Base-by-base conservation (phyloP, 768 basidiomycete genomes). In the Suillus ampliporus region DNA sequence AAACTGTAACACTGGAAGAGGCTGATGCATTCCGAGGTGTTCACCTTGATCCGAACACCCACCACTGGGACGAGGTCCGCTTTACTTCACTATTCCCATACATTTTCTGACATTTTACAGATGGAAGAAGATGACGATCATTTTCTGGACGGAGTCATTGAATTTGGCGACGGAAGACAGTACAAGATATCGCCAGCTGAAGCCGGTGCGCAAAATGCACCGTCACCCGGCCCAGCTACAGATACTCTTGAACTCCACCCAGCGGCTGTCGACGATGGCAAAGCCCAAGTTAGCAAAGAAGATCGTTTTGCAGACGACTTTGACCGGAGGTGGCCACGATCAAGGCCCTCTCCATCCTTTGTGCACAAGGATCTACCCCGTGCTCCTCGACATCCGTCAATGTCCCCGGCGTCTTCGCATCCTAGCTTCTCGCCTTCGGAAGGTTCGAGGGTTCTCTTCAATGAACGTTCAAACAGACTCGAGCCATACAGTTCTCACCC, bases 31-130 rank as follows among this genome's bases (percentile, higher is more conserved):
- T 99, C 77, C 86, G 95, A 43, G 96, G 96, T 0, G 89, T 94
- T 1, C 95, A 99, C 75, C 79, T 98, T 52, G 90, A 97, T 76
- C 93, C 95, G 54, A 96, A 96, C 69, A 88, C 92, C 4, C 92
- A 95, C 72, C 95, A 98, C 72, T 99, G 97, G 97, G 97, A 98
- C 68, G 95, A 97, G 84, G 96, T 98, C 65, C 64, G 91, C 77
- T 44, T 40, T 52, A 64, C 68, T 64, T 58, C 60, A 10, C 60
- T 61, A 40, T 53, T 26, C 31, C 53, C 37, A 13, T 58, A 5
- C 38, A 50, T 17, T 47, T 61, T 44, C 61, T 65, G 53, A 69
- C 59, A 37, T 8, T 60, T 52, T 40, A 31, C 70, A 94, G 91
- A 91, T 94, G 85, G 90, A 91, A 76, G 94, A 95, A 76, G 96